phyloP scores from a whole-genome alignment of 1,284 basidiomycete species.

The Uromyces viciae-fabae region DNA sequence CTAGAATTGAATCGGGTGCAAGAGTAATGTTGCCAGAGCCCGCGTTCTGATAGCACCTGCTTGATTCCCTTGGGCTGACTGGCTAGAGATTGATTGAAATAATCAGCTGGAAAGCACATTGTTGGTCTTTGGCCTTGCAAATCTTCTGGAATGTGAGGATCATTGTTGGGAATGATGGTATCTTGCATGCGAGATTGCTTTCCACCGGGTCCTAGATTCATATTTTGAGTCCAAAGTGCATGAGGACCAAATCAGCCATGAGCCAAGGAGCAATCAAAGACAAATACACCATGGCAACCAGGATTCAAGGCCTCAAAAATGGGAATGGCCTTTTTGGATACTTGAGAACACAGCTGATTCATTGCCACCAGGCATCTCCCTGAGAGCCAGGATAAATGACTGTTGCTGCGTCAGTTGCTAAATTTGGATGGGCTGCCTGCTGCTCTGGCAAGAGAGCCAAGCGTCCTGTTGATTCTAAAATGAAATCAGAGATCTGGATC shows the following conservation, averaged over 20 bases:
- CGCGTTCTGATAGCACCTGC: background rate
- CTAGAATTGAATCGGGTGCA: background rate
- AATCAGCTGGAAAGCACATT: background rate
- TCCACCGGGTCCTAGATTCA: constrained; percentile 16
- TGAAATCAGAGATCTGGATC: constrained; percentile 13
- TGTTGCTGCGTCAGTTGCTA: background rate
- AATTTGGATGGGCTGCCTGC: background rate
- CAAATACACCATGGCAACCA: background rate
- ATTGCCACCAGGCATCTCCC: constrained; percentile 30
- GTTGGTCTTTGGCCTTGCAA: background rate
- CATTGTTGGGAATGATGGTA: constrained; percentile 11
- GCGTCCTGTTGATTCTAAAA: background rate
- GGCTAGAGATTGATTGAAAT: background rate
- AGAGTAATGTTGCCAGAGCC: background rate
- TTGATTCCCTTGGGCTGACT: constrained; percentile 8
- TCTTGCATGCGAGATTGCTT: background rate
- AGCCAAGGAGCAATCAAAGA: constrained; percentile 21
- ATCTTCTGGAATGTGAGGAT: constrained; percentile 4
- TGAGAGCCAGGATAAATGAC: constrained; percentile 26
- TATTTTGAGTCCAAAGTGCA: constrained; percentile 5
- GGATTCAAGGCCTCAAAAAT: constrained; percentile 15
- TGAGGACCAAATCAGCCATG: background rate
- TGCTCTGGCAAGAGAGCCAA: background rate
- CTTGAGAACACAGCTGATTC: constrained; percentile 7
- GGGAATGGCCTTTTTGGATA: background rate